These are phyloP conservation scores for Solanum virginianum DNA, from an alignment of 257 asterid species.

Conservation along the genomic window DNA sequence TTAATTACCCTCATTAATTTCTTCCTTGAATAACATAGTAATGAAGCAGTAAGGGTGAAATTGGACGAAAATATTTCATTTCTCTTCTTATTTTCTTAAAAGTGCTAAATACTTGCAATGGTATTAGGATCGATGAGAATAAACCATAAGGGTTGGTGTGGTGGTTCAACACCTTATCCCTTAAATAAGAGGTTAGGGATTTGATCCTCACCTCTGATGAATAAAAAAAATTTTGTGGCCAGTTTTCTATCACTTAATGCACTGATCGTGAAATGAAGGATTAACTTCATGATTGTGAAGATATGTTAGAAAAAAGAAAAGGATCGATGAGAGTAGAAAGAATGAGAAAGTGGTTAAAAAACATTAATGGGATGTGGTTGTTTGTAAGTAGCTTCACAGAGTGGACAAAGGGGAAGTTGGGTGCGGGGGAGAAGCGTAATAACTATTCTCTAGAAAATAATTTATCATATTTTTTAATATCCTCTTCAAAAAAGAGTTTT, in stretches of 20 bases:
- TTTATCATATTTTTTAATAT: neutral
- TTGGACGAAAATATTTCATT: neutral
- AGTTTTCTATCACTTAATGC: too few species aligned
- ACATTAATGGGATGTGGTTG: neutral
- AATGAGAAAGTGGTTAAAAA: neutral
- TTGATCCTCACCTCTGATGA: fast-evolving
- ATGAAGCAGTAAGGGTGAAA: neutral
- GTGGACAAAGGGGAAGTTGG: neutral
- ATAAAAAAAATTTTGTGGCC: too few species aligned
- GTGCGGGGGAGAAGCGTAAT: neutral
- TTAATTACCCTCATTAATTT: neutral
- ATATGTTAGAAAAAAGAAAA: too few species aligned
- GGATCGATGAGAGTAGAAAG: neutral
- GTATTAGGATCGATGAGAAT: neutral
- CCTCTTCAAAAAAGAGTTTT: too few species aligned
- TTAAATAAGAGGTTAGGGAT: too few species aligned
- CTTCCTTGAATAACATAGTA: neutral
- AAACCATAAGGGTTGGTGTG: too few species aligned
- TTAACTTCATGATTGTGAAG: too few species aligned
- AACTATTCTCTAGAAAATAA: neutral
- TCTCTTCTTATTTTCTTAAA: neutral
- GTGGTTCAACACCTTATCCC: fast-evolving
- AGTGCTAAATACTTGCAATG: neutral
- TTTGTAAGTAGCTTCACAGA: neutral
- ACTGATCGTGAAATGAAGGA: too few species aligned